These are phyloP conservation scores for Jatropha multifida DNA, from an alignment of 441 rosid genomes.

Conservation along the genomic window DNA sequence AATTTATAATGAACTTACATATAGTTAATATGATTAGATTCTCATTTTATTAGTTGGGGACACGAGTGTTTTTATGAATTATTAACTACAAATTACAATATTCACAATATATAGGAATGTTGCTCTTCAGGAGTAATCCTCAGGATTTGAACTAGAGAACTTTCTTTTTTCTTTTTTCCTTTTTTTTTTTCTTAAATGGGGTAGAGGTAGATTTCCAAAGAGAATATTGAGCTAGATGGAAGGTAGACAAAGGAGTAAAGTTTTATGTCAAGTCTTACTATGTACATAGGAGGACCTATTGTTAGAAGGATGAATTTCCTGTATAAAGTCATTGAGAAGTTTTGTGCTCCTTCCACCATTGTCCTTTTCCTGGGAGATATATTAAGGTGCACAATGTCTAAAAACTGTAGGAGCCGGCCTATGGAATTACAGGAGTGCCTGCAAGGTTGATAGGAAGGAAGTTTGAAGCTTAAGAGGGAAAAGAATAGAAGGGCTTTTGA, in stretches of 20 bases:
- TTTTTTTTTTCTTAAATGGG: not conserved
- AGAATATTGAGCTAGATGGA: not conserved
- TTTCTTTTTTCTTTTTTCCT: not conserved
- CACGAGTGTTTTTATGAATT: too few relatives aligned
- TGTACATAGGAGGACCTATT: not conserved
- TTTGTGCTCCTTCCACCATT: not conserved
- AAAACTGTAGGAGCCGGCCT: not conserved
- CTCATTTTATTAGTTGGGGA: too few relatives aligned
- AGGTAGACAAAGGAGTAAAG: not conserved
- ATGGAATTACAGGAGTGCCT: not conserved
- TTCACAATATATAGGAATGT: not conserved
- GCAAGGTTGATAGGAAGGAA: not conserved
- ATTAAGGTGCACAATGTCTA: not conserved
- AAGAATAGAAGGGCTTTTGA: not conserved
- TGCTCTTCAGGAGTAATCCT: not conserved
- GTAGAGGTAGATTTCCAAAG: not conserved
- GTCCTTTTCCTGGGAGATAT: not conserved
- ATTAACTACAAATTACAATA: not conserved
- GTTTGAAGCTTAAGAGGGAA: not conserved
- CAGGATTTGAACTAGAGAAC: not conserved
- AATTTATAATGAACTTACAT: too few relatives aligned
- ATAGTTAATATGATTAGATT: too few relatives aligned
- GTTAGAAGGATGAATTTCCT: not conserved
- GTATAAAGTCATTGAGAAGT: not conserved
- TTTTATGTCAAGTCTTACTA: not conserved